phyloP scores from a whole-genome alignment of 352 stramenopile species.

The Pythium apleroticum region DNA sequence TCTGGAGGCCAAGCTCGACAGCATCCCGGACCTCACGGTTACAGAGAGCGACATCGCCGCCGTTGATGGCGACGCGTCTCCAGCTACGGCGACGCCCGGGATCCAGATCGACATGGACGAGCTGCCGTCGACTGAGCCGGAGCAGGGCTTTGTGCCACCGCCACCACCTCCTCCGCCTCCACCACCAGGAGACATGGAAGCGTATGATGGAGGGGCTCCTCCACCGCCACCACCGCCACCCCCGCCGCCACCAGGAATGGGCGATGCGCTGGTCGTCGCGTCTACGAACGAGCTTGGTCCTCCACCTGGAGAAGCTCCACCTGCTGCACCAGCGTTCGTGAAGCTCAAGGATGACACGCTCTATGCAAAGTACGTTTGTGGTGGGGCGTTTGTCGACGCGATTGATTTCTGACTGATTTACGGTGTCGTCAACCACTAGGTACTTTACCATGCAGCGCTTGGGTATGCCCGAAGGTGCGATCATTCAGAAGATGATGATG shows the following conservation, averaged over 20 bases:
- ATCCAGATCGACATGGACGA: conserved; percentile 72
- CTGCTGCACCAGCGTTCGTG: conserved; percentile 40
- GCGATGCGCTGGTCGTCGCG: conserved; percentile 34
- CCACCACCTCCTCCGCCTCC: conserved; percentile 35
- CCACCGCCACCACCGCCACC: conserved; percentile 50
- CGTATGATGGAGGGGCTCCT: conserved; percentile 22
- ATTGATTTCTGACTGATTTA: background rate
- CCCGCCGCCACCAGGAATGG: conserved; percentile 31
- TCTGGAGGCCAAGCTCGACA: conserved; percentile 84
- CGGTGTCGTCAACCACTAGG: conserved; percentile 15
- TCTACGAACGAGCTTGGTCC: conserved; percentile 31
- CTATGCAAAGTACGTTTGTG: conserved; percentile 62
- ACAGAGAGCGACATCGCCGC: conserved; percentile 59
- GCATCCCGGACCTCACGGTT: conserved; percentile 75
- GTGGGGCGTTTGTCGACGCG: no score
- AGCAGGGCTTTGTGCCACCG: conserved; percentile 25
- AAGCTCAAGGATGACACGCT: conserved; percentile 84
- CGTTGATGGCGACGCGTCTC: conserved; percentile 32
- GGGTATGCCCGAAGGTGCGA: conserved; percentile 69
- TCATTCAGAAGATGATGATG: conserved; percentile 80
- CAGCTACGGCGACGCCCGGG: conserved; percentile 25
- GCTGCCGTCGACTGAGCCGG: conserved; percentile 46
- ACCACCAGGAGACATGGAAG: conserved; percentile 19
- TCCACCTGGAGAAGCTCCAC: conserved; percentile 26
- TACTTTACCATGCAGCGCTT: conserved; percentile 85